A percentile compares a stretch with the other conserved stretches of the same genome.
Evolutionary conservation across 768 basidiomycete genomes (phyloP).

Genomic region (Suillus alpinus): DNA sequence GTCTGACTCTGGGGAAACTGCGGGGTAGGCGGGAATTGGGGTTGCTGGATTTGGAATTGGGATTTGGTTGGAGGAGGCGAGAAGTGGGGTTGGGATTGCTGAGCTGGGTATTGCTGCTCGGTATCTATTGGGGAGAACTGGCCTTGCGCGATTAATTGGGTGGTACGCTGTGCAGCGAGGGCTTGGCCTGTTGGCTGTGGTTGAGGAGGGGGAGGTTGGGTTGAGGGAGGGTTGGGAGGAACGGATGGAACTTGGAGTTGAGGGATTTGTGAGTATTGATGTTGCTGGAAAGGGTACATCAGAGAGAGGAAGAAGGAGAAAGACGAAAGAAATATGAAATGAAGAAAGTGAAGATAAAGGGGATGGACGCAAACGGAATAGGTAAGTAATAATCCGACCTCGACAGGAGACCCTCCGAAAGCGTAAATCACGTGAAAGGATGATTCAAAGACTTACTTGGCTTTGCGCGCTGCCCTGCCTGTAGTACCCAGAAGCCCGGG

Average conservation of each 20-base stretch:
- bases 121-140: not conserved
- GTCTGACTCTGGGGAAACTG: constrained; percentile 29
- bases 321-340: not conserved
- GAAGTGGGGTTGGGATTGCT: not conserved
- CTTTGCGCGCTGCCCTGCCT: not conserved
- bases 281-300: constrained; percentile 27
- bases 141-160: constrained; percentile 6
- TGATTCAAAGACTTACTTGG: not conserved
- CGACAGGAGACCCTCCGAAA: too few relatives aligned
- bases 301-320: constrained; percentile 14
- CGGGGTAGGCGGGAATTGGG: constrained; percentile 6
- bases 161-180: constrained; percentile 15
- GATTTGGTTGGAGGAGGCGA: not conserved
- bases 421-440: not conserved
- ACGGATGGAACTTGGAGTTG: constrained; percentile 15
- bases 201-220: constrained; percentile 1
- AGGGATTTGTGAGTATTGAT: constrained; percentile 24
- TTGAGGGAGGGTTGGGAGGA: not conserved
- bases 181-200: constrained; percentile 8
- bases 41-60: constrained; percentile 7
- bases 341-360: not conserved
- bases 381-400: not conserved
- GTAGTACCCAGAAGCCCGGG: not conserved
- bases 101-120: not conserved
- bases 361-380: not conserved